Evolutionary conservation across 2,329 filamentous ascomycete genomes (phyloP), one percentile per base, ranked within the genome.

Genomic region (Ampelomyces quisqualis): DNA sequence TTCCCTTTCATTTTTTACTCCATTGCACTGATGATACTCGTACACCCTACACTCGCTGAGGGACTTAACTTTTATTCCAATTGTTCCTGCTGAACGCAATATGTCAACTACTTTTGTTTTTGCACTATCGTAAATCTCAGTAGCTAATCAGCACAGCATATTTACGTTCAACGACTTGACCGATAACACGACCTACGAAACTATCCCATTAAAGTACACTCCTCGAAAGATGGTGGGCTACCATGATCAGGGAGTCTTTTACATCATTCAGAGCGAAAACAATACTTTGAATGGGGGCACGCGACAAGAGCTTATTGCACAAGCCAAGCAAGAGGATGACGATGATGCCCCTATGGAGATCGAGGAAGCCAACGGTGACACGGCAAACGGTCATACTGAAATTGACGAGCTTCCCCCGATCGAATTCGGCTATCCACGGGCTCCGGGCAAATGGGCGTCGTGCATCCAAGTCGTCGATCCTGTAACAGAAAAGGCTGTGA

Each of bases 381-480:
- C 22, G 17, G 32, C 41, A 1, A 57, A 57, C 17, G 57, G 43
- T 14, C 40, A 57, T 27, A 29, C 40, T 7, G 51, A 56, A 18
- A 51, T 42, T n/a, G 74, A 77, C 4, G 76, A 84, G 8, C 75
- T 93, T 2, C 83, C 88, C 0, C 81, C 89, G 1, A 81, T 85
- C 52, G 87, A 95, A 4, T 96, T 98, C 64, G 93, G 93, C 2
- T 89, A 96, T 59, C 87, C 93, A 7, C 82, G 84, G 41, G 90
- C 83, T 17, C 82, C 80, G 45, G 86, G 88, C 14, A 86, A 91
- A 51, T 99, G 93, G 93, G 89, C 93, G 27, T 97, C 91, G 7
- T 97, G 90, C 68, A 90, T 99, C 53, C 90, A 88, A 59, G 80
- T 96, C 14, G 78, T 99, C 13, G 93, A 98, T 60, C 90, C 93